Evolutionary conservation across 495 filamentous ascomycete genomes (phyloP).

Genomic region (Aspergillus asperescens): DNA sequence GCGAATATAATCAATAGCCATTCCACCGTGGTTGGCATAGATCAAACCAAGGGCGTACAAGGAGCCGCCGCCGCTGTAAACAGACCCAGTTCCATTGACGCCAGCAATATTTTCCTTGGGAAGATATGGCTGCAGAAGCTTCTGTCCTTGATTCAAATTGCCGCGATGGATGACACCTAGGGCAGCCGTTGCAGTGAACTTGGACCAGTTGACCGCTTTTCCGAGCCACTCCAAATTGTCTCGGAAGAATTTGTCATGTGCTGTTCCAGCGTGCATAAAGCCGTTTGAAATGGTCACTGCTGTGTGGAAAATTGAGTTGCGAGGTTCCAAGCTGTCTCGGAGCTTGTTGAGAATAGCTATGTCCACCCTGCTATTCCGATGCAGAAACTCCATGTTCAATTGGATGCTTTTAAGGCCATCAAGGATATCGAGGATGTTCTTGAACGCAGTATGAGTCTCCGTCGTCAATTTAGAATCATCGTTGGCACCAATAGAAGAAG

Average conservation of each 20-base stretch:
- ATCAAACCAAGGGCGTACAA: conserved; percentile 95
- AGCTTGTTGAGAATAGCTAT: conserved; percentile 91
- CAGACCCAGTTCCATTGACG: conserved; percentile 65
- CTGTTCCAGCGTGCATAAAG: conserved; percentile 99
- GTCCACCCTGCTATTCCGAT: conserved; percentile 85
- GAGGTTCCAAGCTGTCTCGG: conserved; percentile 86
- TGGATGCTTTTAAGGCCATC: conserved; percentile 88
- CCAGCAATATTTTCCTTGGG: conserved; percentile 61
- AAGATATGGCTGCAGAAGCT: conserved; percentile 91
- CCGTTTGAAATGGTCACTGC: conserved; percentile 95
- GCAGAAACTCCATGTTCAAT: conserved; percentile 92
- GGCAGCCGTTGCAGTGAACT: conserved; percentile 96
- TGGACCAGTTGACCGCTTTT: conserved; percentile 99
- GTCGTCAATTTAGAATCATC: conserved; percentile 37
- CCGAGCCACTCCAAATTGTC: conserved; percentile 98
- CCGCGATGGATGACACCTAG: conserved; percentile 95
- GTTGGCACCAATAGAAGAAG: conserved; percentile 36
- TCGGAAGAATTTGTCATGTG: conserved; percentile 93
- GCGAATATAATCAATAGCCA: conserved; percentile 83
- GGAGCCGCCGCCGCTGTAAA: conserved; percentile 93
- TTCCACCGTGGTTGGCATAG: conserved; percentile 93
- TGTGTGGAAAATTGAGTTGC: conserved; percentile 98
- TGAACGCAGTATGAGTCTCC: conserved; percentile 58
- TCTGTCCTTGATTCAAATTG: conserved; percentile 86
- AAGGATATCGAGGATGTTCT: conserved; percentile 78